phyloP scores from a whole-genome alignment of 148 eudicot species.

The Rhododendron vialii region DNA sequence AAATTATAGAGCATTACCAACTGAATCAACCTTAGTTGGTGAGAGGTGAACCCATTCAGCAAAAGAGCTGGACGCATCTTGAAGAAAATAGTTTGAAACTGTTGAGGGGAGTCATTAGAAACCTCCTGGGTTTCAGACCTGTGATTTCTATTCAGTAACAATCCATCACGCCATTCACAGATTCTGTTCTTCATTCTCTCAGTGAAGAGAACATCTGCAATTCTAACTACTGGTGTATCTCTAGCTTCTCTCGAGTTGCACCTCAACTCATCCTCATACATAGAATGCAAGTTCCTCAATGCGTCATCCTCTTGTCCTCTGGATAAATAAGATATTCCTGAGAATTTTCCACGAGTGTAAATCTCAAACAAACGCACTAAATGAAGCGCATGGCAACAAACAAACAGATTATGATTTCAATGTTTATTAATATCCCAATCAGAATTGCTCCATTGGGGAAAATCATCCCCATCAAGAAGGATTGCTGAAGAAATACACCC shows the following conservation, averaged over 20 bases:
- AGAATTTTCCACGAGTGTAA: constrained; percentile 49
- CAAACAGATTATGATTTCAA: neutral
- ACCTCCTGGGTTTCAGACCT: constrained; percentile 30
- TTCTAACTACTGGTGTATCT: constrained; percentile 42
- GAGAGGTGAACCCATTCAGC: constrained; percentile 72
- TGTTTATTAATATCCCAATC: neutral
- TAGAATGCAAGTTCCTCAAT: constrained; percentile 37
- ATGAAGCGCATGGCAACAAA: constrained; percentile 13
- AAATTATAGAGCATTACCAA: constrained; percentile 47
- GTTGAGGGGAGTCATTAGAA: constrained; percentile 34
- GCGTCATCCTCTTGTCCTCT: constrained; percentile 89
- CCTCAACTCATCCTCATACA: constrained; percentile 37
- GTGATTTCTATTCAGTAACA: constrained; percentile 35
- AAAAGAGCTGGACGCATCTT: constrained; percentile 72
- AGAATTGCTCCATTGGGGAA: neutral
- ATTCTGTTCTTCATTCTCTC: constrained; percentile 75
- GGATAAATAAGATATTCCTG: constrained; percentile 99
- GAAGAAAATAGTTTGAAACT: constrained; percentile 68
- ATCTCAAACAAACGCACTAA: constrained; percentile 26
- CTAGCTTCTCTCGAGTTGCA: constrained; percentile 29
- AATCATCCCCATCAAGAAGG: neutral
- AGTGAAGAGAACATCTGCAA: constrained; percentile 74
- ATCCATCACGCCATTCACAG: constrained; percentile 62
- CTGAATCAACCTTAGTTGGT: constrained; percentile 76
- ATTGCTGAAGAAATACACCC: neutral